Conservation (phyloP, 805 yeast species). For the Lipomyces chichibuensis region DNA sequence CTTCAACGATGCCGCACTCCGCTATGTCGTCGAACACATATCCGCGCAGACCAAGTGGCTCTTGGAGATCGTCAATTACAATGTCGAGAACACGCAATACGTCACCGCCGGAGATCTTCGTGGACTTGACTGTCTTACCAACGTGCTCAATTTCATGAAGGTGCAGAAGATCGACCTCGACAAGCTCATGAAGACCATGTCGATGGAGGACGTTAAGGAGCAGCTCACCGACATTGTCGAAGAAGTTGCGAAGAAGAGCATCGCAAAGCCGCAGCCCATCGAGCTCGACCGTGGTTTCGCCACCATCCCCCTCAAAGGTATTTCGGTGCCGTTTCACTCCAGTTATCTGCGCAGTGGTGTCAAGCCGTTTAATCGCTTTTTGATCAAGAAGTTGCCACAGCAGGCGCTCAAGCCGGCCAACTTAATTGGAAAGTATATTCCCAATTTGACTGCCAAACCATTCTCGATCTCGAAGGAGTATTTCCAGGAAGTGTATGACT, state of each 20-base stretch:
- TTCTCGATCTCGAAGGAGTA: slow-evolving; percentile 94
- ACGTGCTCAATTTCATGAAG: slow-evolving; percentile 90
- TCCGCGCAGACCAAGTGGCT: slow-evolving; percentile 86
- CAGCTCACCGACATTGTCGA: slow-evolving; percentile 85
- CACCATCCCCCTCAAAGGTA: slow-evolving; percentile 96
- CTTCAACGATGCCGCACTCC: slow-evolving; percentile 88
- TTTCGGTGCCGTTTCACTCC: slow-evolving; percentile 99
- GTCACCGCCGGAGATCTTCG: slow-evolving; percentile 99
- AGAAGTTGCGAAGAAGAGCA: slow-evolving; percentile 79
- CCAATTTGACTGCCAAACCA: slow-evolving; percentile 97
- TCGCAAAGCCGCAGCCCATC: slow-evolving; percentile 93
- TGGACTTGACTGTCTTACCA: slow-evolving; percentile 88
- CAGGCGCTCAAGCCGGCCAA: slow-evolving; percentile 94
- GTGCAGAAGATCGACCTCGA: slow-evolving; percentile 91
- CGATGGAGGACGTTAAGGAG: slow-evolving; percentile 84
- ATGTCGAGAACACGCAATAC: slow-evolving; percentile 97
- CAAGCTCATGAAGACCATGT: slow-evolving; percentile 77
- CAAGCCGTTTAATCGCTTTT: slow-evolving; percentile 97
- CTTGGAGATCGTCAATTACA: slow-evolving; percentile 96
- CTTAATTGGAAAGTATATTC: slow-evolving; percentile 93
- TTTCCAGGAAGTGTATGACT: slow-evolving; percentile 90
- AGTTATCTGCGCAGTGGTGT: slow-evolving; percentile 98
- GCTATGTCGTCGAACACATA: slow-evolving; percentile 91
- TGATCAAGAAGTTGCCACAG: slow-evolving; percentile 92
- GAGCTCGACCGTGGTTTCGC: slow-evolving; percentile 97